Evolutionary conservation across 441 rosid species (phyloP), one percentile per base, ranked within the genome.

Genomic region (Pelargonium citronellum): DNA sequence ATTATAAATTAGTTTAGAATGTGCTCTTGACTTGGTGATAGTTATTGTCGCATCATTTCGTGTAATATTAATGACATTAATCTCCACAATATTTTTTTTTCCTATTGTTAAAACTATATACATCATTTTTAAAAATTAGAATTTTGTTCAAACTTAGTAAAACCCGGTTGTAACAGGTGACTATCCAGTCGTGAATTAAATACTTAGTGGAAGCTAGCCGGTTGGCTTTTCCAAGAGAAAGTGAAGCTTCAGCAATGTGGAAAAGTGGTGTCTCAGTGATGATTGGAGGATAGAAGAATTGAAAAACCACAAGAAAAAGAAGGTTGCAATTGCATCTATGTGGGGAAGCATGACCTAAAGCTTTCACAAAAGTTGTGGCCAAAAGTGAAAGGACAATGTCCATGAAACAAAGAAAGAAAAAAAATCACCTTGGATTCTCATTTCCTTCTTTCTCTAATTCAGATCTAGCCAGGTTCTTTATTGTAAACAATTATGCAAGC

Each of bases 151-250:
- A 17, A 37, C 16, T 34, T 7, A 34, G 7, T 34, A 34, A 34
- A 3, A 34, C 7, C 39, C 7, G 39, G 39, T 34, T 0, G 7
- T 4, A 34, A 34, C 39, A 1, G 1, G 39, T 34, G 39, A 4
- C 37, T 30, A 27, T 1, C 34, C 34, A 3, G 3, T 27, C 34
- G 20, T 17, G 34, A 61, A 44, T 44, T 34, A 15, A 24, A 3
- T 62, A 58, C 19, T 10, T 9, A 47, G 58, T 61, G 37, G n/a
- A 75, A 77, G 73, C 43, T 34, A 44, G 53, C 55, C 67, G 44
- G 73, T 15, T 76, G 81, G 64, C 67, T 69, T 83, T 83, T 41
- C 83, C 81, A 75, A 80, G 67, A 61, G 2, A 77, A 69, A 67
- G 13, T 46, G 16, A 46, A 47, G 67, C 81, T 34, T 72, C 39